Evolutionary conservation across 1,139 yeast genomes (phyloP), one percentile per base, ranked within the genome.

Genomic region (Magnusiomyces ingens): DNA sequence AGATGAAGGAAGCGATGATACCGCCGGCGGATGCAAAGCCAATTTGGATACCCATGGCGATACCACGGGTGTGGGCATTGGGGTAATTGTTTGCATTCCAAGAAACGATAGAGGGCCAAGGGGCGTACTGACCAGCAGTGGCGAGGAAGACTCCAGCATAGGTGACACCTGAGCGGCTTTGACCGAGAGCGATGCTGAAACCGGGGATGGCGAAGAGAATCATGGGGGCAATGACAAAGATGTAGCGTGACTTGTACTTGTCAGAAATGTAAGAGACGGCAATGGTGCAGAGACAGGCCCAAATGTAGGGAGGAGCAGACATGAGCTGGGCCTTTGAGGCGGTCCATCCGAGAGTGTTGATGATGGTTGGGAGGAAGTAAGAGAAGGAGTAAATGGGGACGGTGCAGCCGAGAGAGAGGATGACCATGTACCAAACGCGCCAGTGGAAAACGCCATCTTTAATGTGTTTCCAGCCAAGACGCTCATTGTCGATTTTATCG

Each of bases 1-100:
- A 72, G 35, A 71, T 67, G 57, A 71, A 74, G 18, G 73, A 71
- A 22, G 71, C 70, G 57, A 73, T 62, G n/a, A 68, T 70, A 48
- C 77, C 77, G 11, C 76, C 67, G 1, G 49, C 35, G n/a, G 49
- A 37, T 12, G 49, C 54, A 43, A 52, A 48, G 2, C 54, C 54
- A 44, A 52, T 52, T 21, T 52, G 54, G 26, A 52, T 19, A 45
- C 52, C 54, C 51, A 52, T 48, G 13, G 54, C 51, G 35, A 52
- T 52, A 44, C 52, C 54, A 13, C 54, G 37, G 38, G 47, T 45
- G 19, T 52, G 52, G 1, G 49, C 44, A n/a, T 48, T 48, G 35
- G 54, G 52, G n/a, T 44, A 49, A 46, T 52, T 52, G 54, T 52
- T 52, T 21, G 54, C 54, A 37, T 52, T 48, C 54, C 54, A 52